Conservation (phyloP, 2,329 filamentous ascomycete genomes). For the Aspergillus intermedius region DNA sequence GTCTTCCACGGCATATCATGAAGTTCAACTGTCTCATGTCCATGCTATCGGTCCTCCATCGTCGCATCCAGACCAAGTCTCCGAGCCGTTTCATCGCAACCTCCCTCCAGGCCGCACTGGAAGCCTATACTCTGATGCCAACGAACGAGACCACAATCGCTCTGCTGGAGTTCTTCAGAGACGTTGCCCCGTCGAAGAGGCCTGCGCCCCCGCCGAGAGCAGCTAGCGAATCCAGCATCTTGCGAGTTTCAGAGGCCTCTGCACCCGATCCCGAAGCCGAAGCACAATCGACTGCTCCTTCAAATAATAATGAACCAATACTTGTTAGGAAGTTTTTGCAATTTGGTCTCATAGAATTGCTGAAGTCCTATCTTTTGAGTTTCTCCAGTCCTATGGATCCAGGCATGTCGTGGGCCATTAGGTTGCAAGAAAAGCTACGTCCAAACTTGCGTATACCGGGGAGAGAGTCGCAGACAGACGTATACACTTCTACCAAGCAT, state of each 20-base stretch:
- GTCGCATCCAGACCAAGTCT: conserved; percentile 56
- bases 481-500: conserved; percentile 45
- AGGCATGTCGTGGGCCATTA: conserved; percentile 39
- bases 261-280: conserved; percentile 56
- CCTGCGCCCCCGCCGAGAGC: conserved; percentile 55
- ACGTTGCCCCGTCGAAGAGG: conserved; percentile 51
- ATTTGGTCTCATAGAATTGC: conserved; percentile 55
- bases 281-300: conserved; percentile 31
- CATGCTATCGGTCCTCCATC: conserved; percentile 54
- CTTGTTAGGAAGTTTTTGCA: conserved; percentile 53
- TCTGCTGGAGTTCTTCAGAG: conserved; percentile 52
- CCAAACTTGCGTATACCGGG: conserved; percentile 47
- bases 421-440: conserved; percentile 54
- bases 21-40: conserved; percentile 39
- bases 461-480: conserved; percentile 44
- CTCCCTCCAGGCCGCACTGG: conserved; percentile 55
- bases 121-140: conserved; percentile 52
- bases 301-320: conserved; percentile 40
- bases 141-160: conserved; percentile 53
- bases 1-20: conserved; percentile 23
- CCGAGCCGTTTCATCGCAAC: conserved; percentile 60
- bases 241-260: conserved; percentile 25
- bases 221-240: conserved; percentile 43
- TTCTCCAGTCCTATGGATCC: conserved; percentile 29
- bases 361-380: conserved; percentile 54